A percentile compares a stretch with the other conserved stretches of the same genome.
Conservation (phyloP, 2,329 filamentous ascomycete genomes). For the Phialophora macrospora region DNA sequence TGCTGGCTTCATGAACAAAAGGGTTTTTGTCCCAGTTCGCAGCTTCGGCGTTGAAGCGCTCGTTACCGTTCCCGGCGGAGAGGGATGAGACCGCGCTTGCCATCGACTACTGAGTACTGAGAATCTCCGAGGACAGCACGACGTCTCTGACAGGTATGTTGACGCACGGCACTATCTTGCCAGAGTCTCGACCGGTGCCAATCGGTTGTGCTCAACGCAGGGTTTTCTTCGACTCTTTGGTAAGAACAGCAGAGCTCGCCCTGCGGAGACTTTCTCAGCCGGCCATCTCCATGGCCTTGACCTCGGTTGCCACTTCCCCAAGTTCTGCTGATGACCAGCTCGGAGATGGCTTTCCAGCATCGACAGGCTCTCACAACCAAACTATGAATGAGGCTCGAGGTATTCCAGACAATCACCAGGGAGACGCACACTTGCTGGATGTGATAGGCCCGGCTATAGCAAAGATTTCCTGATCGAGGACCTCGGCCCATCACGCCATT, state of each 20-base stretch:
- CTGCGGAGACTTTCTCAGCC: neutral
- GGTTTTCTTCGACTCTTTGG: neutral
- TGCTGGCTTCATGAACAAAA: conserved; percentile 53
- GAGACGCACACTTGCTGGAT: neutral
- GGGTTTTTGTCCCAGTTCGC: conserved; percentile 61
- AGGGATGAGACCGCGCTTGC: conserved; percentile 36
- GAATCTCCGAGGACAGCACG: neutral
- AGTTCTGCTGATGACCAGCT: neutral
- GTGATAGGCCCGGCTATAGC: conserved; percentile 4
- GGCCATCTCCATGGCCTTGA: neutral
- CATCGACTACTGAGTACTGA: conserved; percentile 22
- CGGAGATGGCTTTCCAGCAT: neutral
- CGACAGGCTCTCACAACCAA: neutral
- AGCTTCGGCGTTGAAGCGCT: conserved; percentile 62
- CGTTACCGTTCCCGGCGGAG: conserved; percentile 41
- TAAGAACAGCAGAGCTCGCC: neutral
- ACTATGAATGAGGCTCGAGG: neutral
- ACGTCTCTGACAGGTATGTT: too few relatives aligned
- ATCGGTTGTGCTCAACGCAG: neutral
- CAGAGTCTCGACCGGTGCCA: neutral
- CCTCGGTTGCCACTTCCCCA: conserved; percentile 1
- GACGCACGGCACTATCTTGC: neutral
- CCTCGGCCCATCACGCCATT: conserved; percentile 19
- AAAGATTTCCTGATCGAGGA: conserved; percentile 6
- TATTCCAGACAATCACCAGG: neutral